Conservation (phyloP, 2,329 filamentous ascomycete genomes). For the Colletotrichum brevisporum region DNA sequence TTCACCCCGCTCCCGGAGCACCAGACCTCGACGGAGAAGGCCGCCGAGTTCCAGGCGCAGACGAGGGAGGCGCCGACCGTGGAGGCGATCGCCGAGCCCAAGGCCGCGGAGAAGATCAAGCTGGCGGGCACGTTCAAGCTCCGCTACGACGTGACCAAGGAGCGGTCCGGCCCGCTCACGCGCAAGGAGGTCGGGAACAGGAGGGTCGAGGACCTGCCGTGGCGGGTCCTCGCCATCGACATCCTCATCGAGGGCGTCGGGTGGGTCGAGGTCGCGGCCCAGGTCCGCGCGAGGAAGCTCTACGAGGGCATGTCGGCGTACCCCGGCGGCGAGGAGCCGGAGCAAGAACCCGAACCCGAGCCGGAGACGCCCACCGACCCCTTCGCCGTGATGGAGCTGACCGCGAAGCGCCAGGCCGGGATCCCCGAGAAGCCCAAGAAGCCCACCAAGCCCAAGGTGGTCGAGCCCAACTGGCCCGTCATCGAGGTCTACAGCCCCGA, state of each 20-base stretch:
- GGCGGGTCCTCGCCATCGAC: slow-evolving; percentile 84
- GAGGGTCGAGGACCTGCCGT: slow-evolving; percentile 80
- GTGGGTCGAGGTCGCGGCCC: slow-evolving; percentile 90
- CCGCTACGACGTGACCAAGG: slow-evolving; percentile 85
- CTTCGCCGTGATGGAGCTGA: slow-evolving; percentile 39
- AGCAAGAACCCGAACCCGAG: slow-evolving; percentile 38
- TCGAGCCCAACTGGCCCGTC: slow-evolving; percentile 68
- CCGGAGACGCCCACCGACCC: slow-evolving; percentile 25
- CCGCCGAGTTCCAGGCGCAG: slow-evolving; percentile 78
- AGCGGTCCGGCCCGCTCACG: slow-evolving; percentile 81
- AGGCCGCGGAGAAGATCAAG: slow-evolving; percentile 69
- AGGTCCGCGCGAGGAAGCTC: slow-evolving; percentile 76
- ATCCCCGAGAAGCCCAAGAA: slow-evolving; percentile 40
- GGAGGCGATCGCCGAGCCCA: slow-evolving; percentile 73
- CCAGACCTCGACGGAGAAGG: slow-evolving; percentile 84
- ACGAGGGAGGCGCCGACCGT: slow-evolving; percentile 69
- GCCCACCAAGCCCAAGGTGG: slow-evolving; percentile 44
- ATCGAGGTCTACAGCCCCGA: slow-evolving; percentile 90
- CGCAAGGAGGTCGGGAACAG: slow-evolving; percentile 72
- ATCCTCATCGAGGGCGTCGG: slow-evolving; percentile 93
- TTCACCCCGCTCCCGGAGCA: slow-evolving; percentile 87
- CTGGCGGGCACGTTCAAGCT: slow-evolving; percentile 84
- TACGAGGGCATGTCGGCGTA: slow-evolving; percentile 47
- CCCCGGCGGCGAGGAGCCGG: slow-evolving; percentile 36
- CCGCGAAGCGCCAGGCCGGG: slow-evolving; percentile 39